Percentiles rank a stretch among this genome's conserved stretches.
phyloP scores from a whole-genome alignment of 202 grass and related monocot genomes.

The Schoenoplectus tabernaemontani region DNA sequence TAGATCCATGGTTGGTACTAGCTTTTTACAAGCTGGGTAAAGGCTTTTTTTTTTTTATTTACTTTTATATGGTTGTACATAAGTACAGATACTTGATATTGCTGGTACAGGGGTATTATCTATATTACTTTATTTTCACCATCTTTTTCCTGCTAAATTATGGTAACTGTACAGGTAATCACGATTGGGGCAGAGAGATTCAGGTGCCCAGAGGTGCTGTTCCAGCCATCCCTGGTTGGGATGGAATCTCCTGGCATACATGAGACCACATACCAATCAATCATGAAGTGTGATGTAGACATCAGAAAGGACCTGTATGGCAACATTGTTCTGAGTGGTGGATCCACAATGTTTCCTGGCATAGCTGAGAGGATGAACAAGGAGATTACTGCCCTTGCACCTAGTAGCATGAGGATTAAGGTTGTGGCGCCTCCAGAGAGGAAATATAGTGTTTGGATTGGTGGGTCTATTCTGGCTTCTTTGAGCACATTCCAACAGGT shows the following conservation, averaged over 20 bases:
- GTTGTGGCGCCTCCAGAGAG: constrained; percentile 82
- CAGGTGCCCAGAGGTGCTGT: constrained; percentile 83
- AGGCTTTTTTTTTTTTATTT: neutral
- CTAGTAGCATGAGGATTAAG: constrained; percentile 91
- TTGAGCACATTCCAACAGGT: constrained; percentile 93
- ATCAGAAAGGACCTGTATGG: constrained; percentile 81
- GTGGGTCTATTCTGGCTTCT: constrained; percentile 84
- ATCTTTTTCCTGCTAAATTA: neutral
- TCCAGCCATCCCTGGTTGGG: constrained; percentile 83
- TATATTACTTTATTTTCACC: neutral
- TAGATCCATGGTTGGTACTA: neutral
- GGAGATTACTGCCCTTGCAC: constrained; percentile 75
- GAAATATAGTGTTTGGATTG: constrained; percentile 92
- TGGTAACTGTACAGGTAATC: constrained; percentile 38
- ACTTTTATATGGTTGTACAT: neutral
- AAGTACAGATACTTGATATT: neutral
- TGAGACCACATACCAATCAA: constrained; percentile 71
- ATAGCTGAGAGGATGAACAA: constrained; percentile 86
- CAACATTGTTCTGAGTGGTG: constrained; percentile 90
- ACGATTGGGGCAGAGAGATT: constrained; percentile 80
- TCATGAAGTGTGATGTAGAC: constrained; percentile 87
- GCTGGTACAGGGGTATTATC: neutral
- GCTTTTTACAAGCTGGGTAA: neutral
- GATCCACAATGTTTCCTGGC: constrained; percentile 82
- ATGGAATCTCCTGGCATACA: constrained; percentile 84